Base-by-base conservation (phyloP, 805 yeast species). In the Saccharomyces eubayanus region DNA sequence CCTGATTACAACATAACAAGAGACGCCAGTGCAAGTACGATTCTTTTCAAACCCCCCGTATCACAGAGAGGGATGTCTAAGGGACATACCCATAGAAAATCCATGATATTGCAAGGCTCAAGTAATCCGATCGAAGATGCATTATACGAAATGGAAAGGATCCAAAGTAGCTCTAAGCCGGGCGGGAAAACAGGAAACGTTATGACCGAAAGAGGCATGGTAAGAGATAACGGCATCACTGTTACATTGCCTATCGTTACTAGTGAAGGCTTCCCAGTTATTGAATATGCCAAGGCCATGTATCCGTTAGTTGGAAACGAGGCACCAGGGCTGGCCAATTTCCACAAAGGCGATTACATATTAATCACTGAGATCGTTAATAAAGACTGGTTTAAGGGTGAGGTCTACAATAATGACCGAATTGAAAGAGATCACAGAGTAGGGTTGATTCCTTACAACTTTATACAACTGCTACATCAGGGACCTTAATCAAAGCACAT, bases 361-460 rank as follows among this genome's bases (percentile, higher is more conserved):
- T 55, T 68, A 21, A 56, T 68, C 2, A 67, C 69, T 1, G 67
- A 66, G 47, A 56, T 57, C 8, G 60, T 68, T 10, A 66, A 65
- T 52, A 56, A 63, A 8, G 71, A 68, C 51, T 68, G 72, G 72
- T 67, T 51, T 51, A 60, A 58, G 50, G 72, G 72, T 29, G 72
- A 68, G 53, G 71, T 67, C 8, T 64, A 64, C 48, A 66, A 62
- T 46, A 62, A 62, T 50, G 63, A 64, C 36, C 59, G 46, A 41
- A 60, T 63, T 10, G 51, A 53, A 14, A 54, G 49, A 5, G 52
- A 53, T 5, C 63, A 63, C 48, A 57, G 58, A 31, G 47, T 49
- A 24, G 69, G 69, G 16, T 54, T 65, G 21, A 63, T 65, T 24
- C 69, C 69, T 21, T 57, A 51, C 46, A 65, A 65, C 51, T 65